Conservation (phyloP, 306 rosid species). For the Carpinus viminea region DNA sequence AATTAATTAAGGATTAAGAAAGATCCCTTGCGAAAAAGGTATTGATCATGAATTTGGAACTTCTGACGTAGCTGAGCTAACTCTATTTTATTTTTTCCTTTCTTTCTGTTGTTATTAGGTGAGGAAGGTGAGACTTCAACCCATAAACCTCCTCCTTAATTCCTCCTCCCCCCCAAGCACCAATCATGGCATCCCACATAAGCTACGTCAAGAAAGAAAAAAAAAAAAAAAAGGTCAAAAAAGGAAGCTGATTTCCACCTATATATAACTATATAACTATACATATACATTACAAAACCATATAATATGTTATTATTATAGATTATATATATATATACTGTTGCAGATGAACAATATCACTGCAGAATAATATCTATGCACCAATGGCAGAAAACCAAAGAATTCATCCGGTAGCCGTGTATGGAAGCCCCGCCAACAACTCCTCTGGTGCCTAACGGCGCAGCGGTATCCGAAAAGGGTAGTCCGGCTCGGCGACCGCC, state of each 20-base stretch:
- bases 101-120: slow-evolving; percentile 46
- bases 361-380: background rate
- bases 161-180: slow-evolving; percentile 1
- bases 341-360: background rate
- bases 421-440: slow-evolving; percentile 40
- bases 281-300: background rate
- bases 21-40: slow-evolving; percentile 6
- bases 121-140: slow-evolving; percentile 45
- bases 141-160: slow-evolving; percentile 5
- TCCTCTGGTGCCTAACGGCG: slow-evolving; percentile 40
- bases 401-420: slow-evolving; percentile 54
- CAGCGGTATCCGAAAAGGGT: slow-evolving; percentile 43
- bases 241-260: slow-evolving; percentile 8
- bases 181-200: slow-evolving; percentile 13
- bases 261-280: background rate
- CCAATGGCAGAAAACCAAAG: slow-evolving; percentile 69
- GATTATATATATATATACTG: background rate
- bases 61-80: slow-evolving; percentile 53
- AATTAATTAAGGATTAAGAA: too few species aligned
- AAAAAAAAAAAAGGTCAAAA: slow-evolving; percentile 30
- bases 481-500: slow-evolving; percentile 30
- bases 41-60: background rate
- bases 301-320: too few species aligned
- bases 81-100: slow-evolving; percentile 19
- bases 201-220: slow-evolving; percentile 8